Percentiles rank a stretch among this genome's conserved stretches.
Conservation (phyloP, 106 monocot genomes). For the Iris macrosiphon region DNA sequence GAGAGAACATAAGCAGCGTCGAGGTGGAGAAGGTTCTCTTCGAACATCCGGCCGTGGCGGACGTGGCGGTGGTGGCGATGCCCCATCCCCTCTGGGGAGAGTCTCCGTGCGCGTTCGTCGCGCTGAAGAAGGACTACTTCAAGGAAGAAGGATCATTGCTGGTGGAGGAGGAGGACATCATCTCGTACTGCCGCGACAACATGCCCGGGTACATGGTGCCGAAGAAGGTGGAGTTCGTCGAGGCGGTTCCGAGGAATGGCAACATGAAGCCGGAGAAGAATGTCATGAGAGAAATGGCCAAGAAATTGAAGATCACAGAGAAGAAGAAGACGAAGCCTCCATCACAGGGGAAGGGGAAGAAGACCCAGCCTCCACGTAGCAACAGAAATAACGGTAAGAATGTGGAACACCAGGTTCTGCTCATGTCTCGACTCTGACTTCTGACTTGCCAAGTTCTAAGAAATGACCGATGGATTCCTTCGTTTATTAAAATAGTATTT, state of each 20-base stretch:
- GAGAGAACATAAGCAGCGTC: constrained; percentile 93
- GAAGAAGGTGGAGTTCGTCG: constrained; percentile 60
- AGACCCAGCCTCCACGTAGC: not conserved
- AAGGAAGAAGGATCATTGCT: not conserved
- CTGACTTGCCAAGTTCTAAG: too few relatives aligned
- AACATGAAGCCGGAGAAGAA: constrained; percentile 57
- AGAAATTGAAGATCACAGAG: not conserved
- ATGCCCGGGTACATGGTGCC: constrained; percentile 66
- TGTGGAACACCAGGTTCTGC: constrained; percentile 1
- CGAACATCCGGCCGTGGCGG: constrained; percentile 39
- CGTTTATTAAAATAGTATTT: too few relatives aligned
- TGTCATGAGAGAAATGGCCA: constrained; percentile 36
- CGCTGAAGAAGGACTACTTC: constrained; percentile 4
- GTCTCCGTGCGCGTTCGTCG: constrained; percentile 76
- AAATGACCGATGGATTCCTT: too few relatives aligned
- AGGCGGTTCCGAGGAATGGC: constrained; percentile 55
- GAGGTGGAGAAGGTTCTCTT: constrained; percentile 77
- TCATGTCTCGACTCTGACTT: constrained; percentile 4
- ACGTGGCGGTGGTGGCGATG: constrained; percentile 85
- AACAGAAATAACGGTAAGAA: not conserved
- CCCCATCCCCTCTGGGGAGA: constrained; percentile 76
- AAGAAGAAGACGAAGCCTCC: not conserved
- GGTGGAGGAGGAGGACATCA: constrained; percentile 36
- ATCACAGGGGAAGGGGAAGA: not conserved
- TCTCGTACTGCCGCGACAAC: constrained; percentile 36